Conservation (phyloP, 257 asterid genomes). For the Plantago elongata region DNA sequence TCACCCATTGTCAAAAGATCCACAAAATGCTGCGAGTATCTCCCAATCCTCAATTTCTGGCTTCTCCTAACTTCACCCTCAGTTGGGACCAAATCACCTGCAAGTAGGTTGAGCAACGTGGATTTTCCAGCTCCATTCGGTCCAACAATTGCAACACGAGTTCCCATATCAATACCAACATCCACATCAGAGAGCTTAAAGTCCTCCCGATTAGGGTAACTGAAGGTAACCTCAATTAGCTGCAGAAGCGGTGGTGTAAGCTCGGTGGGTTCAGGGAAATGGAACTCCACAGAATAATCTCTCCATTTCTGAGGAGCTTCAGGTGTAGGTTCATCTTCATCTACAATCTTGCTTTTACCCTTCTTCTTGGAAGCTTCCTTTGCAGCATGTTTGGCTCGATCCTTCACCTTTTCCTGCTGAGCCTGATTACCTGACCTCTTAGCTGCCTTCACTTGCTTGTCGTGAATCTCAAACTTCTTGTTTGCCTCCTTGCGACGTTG, state of each 20-base stretch:
- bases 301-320: conserved; percentile 70
- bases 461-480: conserved; percentile 53
- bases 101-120: conserved; percentile 65
- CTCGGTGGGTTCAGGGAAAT: conserved; percentile 73
- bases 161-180: conserved; percentile 76
- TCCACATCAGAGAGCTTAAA: conserved; percentile 57
- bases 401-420: conserved; percentile 64
- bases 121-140: conserved; percentile 80
- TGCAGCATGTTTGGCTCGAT: conserved; percentile 52
- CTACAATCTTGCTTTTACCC: conserved; percentile 45
- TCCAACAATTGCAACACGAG: conserved; percentile 70
- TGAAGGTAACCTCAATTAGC: conserved; percentile 58
- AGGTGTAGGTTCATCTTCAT: conserved; percentile 43
- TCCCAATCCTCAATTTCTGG: conserved; percentile 58
- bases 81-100: conserved; percentile 53
- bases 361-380: conserved; percentile 51
- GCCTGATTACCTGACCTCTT: conserved; percentile 54
- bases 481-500: conserved; percentile 61
- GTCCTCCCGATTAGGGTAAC: conserved; percentile 55
- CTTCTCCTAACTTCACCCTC: conserved; percentile 65
- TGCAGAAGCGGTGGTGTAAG: conserved; percentile 65
- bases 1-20: conserved; percentile 64
- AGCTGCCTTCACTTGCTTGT: conserved; percentile 50
- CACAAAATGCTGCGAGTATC: conserved; percentile 75
- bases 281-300: conserved; percentile 65